A percentile compares a stretch with the other conserved stretches of the same genome.
Conservation (phyloP, 805 yeast species). For the Pichia exigua region DNA sequence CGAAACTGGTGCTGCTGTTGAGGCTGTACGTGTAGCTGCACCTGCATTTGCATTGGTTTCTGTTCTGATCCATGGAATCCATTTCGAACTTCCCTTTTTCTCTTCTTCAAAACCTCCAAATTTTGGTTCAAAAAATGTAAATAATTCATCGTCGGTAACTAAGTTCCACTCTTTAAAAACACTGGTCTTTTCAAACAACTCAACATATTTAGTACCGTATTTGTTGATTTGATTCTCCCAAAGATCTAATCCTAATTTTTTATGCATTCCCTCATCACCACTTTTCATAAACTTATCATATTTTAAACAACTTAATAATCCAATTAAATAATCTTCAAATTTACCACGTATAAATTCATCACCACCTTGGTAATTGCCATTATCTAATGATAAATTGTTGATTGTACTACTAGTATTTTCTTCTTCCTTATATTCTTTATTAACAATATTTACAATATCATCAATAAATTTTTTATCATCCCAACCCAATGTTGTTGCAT, state of each 20-base stretch:
- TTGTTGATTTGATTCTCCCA: constrained; percentile 19
- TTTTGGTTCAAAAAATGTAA: constrained; percentile 33
- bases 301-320: constrained; percentile 65
- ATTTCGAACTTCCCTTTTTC: constrained; percentile 4
- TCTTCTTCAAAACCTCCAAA: constrained; percentile 17
- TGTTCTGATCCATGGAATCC: background rate
- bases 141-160: constrained; percentile 61
- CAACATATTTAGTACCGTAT: constrained; percentile 33
- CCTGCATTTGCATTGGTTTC: background rate
- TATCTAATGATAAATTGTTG: constrained; percentile 33
- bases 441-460: constrained; percentile 43
- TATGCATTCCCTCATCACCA: background rate
- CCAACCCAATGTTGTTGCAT: constrained; percentile 39
- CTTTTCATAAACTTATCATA: constrained; percentile 46
- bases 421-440: constrained; percentile 16
- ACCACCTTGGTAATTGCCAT: constrained; percentile 46
- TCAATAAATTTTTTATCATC: constrained; percentile 75
- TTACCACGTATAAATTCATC: constrained; percentile 85
- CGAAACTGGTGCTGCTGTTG: background rate
- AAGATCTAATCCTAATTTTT: constrained; percentile 16
- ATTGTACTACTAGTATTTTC: constrained; percentile 26
- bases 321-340: constrained; percentile 84
- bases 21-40: background rate
- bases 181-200: constrained; percentile 45
- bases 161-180: constrained; percentile 48